Conservation (phyloP, 2,329 filamentous ascomycete genomes). For the Fusarium tricinctum region DNA sequence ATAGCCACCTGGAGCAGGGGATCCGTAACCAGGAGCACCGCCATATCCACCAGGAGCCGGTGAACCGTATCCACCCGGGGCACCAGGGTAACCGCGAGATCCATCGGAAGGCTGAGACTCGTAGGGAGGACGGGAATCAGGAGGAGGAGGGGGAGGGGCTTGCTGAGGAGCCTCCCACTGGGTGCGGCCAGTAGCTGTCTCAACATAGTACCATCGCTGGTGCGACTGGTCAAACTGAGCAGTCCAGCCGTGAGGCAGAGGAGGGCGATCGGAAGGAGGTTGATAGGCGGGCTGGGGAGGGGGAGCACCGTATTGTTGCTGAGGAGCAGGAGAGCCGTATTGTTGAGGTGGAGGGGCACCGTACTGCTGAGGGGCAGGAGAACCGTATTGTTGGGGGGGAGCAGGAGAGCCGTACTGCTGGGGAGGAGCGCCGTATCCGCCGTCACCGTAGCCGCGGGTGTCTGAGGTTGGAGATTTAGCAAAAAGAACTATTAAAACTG, state of each 20-base stretch:
- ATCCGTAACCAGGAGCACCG: conserved; percentile 44
- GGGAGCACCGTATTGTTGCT: conserved; percentile 42
- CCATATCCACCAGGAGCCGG: conserved; percentile 39
- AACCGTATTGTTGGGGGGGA: conserved; percentile 25
- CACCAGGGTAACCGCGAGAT: conserved; percentile 46
- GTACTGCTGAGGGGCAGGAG: conserved; percentile 24
- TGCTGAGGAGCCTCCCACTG: conserved; percentile 73
- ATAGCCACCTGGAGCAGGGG: conserved; percentile 41
- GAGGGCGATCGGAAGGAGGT: conserved; percentile 59
- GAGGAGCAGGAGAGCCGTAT: conserved; percentile 56
- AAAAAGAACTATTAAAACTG: background rate
- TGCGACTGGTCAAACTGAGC: conserved; percentile 73
- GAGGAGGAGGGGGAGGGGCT: conserved; percentile 44
- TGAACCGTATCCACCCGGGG: conserved; percentile 41
- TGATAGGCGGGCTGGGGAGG: conserved; percentile 52
- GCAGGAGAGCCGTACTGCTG: conserved; percentile 10
- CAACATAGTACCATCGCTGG: conserved; percentile 75
- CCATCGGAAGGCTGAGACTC: conserved; percentile 43
- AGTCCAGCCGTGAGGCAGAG: conserved; percentile 72
- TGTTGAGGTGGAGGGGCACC: conserved; percentile 46
- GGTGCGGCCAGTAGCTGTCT: conserved; percentile 70
- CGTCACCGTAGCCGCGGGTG: conserved; percentile 48
- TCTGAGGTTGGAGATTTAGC: conserved; percentile 31
- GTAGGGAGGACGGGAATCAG: conserved; percentile 43
- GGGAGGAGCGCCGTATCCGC: conserved; percentile 55